Base-by-base conservation (phyloP, 208 protist genomes). In the Endotrypanum monterogeii region DNA sequence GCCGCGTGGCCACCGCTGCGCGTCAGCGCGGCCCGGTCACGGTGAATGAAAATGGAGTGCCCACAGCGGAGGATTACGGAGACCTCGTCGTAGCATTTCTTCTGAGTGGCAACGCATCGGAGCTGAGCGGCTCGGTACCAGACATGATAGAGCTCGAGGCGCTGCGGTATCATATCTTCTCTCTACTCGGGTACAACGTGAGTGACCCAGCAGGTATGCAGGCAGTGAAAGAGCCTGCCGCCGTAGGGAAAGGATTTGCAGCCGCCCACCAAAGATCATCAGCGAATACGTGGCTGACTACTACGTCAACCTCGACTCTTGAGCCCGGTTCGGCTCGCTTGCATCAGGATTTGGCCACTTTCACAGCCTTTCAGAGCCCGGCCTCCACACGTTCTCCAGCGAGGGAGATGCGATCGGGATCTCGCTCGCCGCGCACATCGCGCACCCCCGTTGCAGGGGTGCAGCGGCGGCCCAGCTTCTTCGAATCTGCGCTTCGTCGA, bases 91-190 rank as follows among this genome's bases (percentile, higher is more conserved):
- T 96, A 1, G 89, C 82, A 3, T 88, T 94, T 72, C 71, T 96
- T 25, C 82, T 93, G 58, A 92, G 88, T 74, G 70, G 75, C 20
- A 69, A 60, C 32, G 78, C 86, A 30, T 91, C 85, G 32, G 74
- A 89, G 73, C 63, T 91, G 48, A 89, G 75, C 55, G 83, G 78
- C 20, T 77, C 85, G 39, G 78, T 90, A 70, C 91, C 89, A 39
- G 89, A 91, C 60, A 85, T 88, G 67, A 83, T 88, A 76, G 89
- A 96, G 71, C 78, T 96, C 14, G 89, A 94, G 79, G 74, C 74
- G 52, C 74, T 94, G 75, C 91, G 91, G 32, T 96, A 96, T 73
- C 83, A 83, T 54, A 87, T 96, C 35, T 96, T 93, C 55, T 83
- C 82, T 14, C 79, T 96, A 23, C 74, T 87, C 35, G 88, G 85